Conservation (phyloP, 148 eudicot species). For the Camellia lanceoleosa region DNA sequence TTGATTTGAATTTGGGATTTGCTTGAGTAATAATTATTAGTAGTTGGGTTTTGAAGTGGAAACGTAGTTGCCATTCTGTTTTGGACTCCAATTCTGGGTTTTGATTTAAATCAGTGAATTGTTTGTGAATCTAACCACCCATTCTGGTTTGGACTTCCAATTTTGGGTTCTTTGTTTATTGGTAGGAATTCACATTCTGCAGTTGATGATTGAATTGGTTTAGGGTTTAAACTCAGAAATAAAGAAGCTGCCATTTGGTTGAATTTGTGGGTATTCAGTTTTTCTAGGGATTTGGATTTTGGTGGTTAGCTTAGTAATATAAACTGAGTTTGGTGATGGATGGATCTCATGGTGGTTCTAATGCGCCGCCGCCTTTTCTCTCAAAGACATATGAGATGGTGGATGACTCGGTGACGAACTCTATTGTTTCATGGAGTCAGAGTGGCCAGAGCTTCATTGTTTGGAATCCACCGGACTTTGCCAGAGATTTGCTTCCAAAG, state of each 20-base stretch:
- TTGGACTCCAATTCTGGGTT: not conserved
- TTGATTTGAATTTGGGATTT: not conserved
- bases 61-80: not conserved
- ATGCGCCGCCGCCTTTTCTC: constrained; percentile 45
- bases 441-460: constrained; percentile 48
- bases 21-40: not conserved
- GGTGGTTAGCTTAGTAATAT: not conserved
- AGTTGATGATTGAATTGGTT: not conserved
- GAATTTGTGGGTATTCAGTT: constrained; percentile 10
- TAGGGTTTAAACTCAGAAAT: not conserved
- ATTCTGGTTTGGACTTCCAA: not conserved
- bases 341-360: constrained; percentile 36
- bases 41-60: not conserved
- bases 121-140: not conserved
- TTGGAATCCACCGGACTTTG: constrained; percentile 55
- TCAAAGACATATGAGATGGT: constrained; percentile 52
- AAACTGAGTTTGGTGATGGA: constrained; percentile 27
- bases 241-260: not conserved
- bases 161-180: not conserved
- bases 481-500: constrained; percentile 45
- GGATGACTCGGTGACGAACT: constrained; percentile 37
- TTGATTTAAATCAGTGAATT: not conserved
- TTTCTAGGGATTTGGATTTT: not conserved
- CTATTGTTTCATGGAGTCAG: constrained; percentile 48
- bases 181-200: not conserved